These are phyloP conservation scores for Rosa multiflora DNA, from an alignment of 306 rosid species.

Conservation along the genomic window DNA sequence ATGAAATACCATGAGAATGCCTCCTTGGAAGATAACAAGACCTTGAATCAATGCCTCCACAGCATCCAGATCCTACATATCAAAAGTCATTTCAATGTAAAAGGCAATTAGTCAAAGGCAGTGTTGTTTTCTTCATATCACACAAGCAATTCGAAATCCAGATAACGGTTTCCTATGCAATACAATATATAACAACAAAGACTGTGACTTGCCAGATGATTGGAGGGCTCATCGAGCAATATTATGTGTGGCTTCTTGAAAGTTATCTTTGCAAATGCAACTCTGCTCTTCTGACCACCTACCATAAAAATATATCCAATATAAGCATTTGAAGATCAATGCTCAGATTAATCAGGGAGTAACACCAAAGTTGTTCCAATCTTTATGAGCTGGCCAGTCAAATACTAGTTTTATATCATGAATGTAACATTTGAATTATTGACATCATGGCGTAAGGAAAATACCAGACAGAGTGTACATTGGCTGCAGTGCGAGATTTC, in stretches of 20 bases:
- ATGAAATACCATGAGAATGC: constrained; percentile 88
- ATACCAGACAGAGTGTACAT: constrained; percentile 99
- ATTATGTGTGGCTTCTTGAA: constrained; percentile 97
- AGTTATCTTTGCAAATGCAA: constrained; percentile 96
- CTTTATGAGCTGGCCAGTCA: neutral
- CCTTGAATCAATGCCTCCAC: constrained; percentile 99
- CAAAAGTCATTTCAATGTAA: constrained; percentile 15
- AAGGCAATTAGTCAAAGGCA: neutral
- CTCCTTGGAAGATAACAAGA: constrained; percentile 97
- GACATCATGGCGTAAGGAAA: neutral
- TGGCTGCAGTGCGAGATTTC: constrained; percentile 99
- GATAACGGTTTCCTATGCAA: neutral
- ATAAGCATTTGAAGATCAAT: constrained; percentile 4
- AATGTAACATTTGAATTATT: neutral
- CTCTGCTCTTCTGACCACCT: constrained; percentile 99
- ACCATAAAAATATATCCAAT: constrained; percentile 9
- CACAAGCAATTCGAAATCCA: neutral
- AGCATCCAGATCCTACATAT: constrained; percentile 92
- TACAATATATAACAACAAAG: constrained; percentile 13
- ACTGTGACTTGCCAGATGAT: constrained; percentile 70
- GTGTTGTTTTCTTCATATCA: neutral
- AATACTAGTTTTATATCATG: neutral
- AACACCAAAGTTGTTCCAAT: neutral
- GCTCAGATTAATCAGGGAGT: neutral
- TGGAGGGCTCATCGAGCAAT: constrained; percentile 98